phyloP scores from a whole-genome alignment of 2,329 filamentous ascomycete species.

The Dactylellina leptospora region DNA sequence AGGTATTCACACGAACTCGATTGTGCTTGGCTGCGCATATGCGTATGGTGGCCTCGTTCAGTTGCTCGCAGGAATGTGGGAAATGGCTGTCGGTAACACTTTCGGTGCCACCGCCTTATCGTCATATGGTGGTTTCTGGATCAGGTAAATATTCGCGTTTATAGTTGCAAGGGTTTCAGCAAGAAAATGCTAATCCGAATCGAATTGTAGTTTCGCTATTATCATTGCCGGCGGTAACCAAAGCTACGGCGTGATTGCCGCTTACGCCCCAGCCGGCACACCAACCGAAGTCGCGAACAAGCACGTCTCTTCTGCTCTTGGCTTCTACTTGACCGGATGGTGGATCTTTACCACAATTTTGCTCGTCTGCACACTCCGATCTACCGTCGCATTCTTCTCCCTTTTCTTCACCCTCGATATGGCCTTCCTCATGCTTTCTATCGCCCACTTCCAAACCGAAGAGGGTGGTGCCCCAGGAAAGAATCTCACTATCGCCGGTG shows the following conservation, averaged over 20 bases:
- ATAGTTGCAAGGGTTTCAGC: too few species aligned
- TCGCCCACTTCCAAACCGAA: conserved; percentile 69
- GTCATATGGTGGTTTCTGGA: conserved; percentile 86
- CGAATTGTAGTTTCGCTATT: conserved; percentile 68
- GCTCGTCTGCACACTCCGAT: conserved; percentile 77
- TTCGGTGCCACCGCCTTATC: conserved; percentile 83
- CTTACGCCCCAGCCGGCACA: conserved; percentile 62
- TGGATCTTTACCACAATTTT: conserved; percentile 84
- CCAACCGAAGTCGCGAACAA: conserved; percentile 56
- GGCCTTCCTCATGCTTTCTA: conserved; percentile 76
- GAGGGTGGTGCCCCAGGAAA: conserved; percentile 60
- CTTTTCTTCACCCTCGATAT: conserved; percentile 81
- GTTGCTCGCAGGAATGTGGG: conserved; percentile 86
- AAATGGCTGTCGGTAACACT: conserved; percentile 87
- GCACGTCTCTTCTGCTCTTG: conserved; percentile 70
- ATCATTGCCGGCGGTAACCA: conserved; percentile 70
- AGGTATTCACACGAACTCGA: conserved; percentile 69
- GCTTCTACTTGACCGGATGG: conserved; percentile 80
- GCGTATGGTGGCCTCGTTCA: conserved; percentile 82
- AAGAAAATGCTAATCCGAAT: too few species aligned
- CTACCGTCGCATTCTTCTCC: conserved; percentile 78
- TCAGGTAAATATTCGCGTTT: too few species aligned
- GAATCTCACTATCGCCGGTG: conserved; percentile 73
- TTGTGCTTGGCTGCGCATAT: conserved; percentile 75
- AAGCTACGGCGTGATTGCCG: conserved; percentile 70